Conservation (phyloP, 305 asterid species). For the Euphrasia arctica region DNA sequence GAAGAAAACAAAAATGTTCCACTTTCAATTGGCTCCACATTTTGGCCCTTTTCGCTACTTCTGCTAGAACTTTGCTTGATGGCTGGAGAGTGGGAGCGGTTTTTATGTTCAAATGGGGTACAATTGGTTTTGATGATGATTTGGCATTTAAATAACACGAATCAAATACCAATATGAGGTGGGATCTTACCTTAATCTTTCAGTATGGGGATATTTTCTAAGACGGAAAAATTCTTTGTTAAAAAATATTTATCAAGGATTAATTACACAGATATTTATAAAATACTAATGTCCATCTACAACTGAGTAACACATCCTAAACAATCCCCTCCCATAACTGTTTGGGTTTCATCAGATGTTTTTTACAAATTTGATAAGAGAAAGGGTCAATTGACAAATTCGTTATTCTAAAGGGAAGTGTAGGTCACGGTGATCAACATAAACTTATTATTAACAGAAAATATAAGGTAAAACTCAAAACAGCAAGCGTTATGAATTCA, state of each 20-base stretch:
- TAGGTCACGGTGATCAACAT: neutral
- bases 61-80: neutral
- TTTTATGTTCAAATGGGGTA: neutral
- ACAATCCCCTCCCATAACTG: neutral
- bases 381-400: neutral
- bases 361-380: neutral
- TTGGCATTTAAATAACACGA: neutral
- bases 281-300: neutral
- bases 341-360: neutral
- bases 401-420: neutral
- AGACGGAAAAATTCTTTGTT: neutral
- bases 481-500: neutral
- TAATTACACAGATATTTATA: neutral
- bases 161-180: neutral
- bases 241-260: neutral
- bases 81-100: neutral
- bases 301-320: neutral
- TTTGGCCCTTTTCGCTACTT: too few species aligned
- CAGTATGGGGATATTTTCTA: conserved; percentile 4
- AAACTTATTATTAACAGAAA: neutral
- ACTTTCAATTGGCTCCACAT: too few species aligned
- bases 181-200: neutral
- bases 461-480: conserved; percentile 10
- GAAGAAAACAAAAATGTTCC: too few species aligned
- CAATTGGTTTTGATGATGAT: neutral